A percentile compares a stretch with the other conserved stretches of the same genome.
phyloP scores from a whole-genome alignment of 192 early-diverging fungal species.

The Spizellomyces punctatus region DNA sequence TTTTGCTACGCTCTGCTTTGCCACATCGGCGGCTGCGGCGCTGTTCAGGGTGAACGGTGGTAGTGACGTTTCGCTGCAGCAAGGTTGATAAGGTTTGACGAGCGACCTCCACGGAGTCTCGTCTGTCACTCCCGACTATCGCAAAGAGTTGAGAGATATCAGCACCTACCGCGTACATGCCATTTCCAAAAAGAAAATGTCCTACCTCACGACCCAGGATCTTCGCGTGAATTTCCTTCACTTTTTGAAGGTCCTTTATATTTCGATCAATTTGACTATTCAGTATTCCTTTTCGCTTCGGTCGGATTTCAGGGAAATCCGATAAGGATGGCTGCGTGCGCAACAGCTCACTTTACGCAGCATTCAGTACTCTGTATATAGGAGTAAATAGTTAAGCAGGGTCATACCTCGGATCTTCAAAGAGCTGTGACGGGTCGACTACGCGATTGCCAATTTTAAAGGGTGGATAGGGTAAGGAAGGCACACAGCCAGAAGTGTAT shows the following conservation, averaged over 20 bases:
- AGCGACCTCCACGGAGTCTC: background rate
- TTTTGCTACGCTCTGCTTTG: constrained; percentile 48
- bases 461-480: constrained; percentile 5
- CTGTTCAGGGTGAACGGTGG: constrained; percentile 19
- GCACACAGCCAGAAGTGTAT: constrained; percentile 26
- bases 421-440: background rate
- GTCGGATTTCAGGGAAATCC: constrained; percentile 34
- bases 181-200: background rate
- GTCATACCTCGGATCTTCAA: constrained; percentile 21
- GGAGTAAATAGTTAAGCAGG: too few species aligned
- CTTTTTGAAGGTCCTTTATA: constrained; percentile 50
- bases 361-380: too few species aligned
- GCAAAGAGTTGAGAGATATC: too few species aligned
- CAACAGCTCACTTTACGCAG: background rate
- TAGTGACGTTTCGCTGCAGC: background rate
- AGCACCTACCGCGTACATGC: too few species aligned
- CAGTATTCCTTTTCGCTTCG: constrained; percentile 15
- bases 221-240: constrained; percentile 63
- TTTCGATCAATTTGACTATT: constrained; percentile 40
- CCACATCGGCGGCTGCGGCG: constrained; percentile 15
- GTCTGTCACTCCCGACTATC: background rate
- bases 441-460: constrained; percentile 1
- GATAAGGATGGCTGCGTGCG: constrained; percentile 31
- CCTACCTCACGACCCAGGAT: constrained; percentile 40
- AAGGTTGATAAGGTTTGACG: constrained; percentile 10